Base-by-base conservation (phyloP, 768 basidiomycete species). In the Xerocomellus chrysenteron region DNA sequence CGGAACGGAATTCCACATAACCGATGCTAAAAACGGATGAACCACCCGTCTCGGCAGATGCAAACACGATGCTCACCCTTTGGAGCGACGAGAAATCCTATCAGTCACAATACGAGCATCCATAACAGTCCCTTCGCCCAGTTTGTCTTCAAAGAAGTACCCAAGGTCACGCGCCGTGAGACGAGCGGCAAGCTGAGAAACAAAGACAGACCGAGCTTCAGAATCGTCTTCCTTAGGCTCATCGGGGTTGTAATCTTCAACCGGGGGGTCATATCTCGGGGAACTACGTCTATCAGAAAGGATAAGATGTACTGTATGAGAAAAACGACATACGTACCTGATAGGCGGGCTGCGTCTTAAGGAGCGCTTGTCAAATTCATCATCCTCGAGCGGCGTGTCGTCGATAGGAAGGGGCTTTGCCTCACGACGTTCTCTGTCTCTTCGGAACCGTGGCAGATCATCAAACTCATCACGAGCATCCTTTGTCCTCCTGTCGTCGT, bases 21-120 rank as follows among this genome's bases (percentile, higher is more conserved):
- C 92, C 97, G 70, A 98, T 98, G 63, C 97, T 98, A 26, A 21
- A 48, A 55, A 40, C 37, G n/a, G 28, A 56, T 61, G 52, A 61
- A 39, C 45, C 30, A 43, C 24, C 14, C 12, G 54, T 46, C 26
- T 9, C 7, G 42, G 24, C 17, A 24, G n/a, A 40, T 28, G 19
- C 7, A 47, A 49, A 21, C 36, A 50, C 2, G 16, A 40, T 30
- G 57, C 84, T 68, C 62, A 98, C 96, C 97, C 97, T 76, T 99
- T 99, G n/a, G 94, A 97, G 53, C 97, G 86, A 66, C 94, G 86
- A 24, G 95, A 95, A 53, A 97, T 77, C 65, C 95, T 81, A 68
- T 99, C 97, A 1, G 94, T 96, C 35, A 99, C 97, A 67, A 99
- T 94, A 56, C 94, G 80, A 28, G 96, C 91, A 67, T 99, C 97